Conservation (phyloP, 257 asterid species). For the Gentiana straminea region DNA sequence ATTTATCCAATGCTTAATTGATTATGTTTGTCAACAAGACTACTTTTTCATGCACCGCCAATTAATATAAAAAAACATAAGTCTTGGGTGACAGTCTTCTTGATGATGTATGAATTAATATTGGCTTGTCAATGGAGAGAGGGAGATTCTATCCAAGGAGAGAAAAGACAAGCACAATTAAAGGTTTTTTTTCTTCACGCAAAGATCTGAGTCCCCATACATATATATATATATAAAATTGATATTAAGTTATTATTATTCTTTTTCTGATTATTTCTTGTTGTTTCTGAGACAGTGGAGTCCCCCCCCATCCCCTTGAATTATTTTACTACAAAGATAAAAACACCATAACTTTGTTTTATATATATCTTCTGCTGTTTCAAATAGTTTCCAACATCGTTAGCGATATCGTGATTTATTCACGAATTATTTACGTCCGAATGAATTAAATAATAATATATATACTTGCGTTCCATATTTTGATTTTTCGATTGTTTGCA, state of each 20-base stretch:
- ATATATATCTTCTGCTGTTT: background rate
- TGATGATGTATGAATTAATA: constrained; percentile 38
- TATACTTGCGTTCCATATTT: too few species aligned
- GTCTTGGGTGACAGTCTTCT: constrained; percentile 25
- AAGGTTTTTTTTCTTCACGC: constrained; percentile 38
- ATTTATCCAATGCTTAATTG: too few species aligned
- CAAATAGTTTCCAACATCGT: background rate
- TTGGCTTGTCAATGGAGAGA: constrained; percentile 56
- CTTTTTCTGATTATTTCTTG: constrained; percentile 52
- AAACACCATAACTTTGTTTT: background rate
- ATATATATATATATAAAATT: background rate
- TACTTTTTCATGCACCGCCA: too few species aligned
- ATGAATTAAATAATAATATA: too few species aligned
- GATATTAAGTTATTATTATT: constrained; percentile 1
- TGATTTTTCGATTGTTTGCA: too few species aligned
- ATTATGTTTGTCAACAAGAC: too few species aligned
- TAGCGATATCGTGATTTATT: too few species aligned
- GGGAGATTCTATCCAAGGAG: constrained; percentile 36
- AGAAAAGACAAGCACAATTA: constrained; percentile 65
- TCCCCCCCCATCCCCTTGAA: constrained; percentile 18
- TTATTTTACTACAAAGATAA: too few species aligned
- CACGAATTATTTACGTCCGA: too few species aligned
- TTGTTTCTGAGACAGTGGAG: constrained; percentile 32
- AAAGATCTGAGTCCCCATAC: constrained; percentile 56
- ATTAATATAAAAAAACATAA: too few species aligned